Evolutionary conservation across 768 basidiomycete genomes (phyloP), one percentile per base, ranked within the genome.

Genomic region (Collybiopsis luxurians): DNA sequence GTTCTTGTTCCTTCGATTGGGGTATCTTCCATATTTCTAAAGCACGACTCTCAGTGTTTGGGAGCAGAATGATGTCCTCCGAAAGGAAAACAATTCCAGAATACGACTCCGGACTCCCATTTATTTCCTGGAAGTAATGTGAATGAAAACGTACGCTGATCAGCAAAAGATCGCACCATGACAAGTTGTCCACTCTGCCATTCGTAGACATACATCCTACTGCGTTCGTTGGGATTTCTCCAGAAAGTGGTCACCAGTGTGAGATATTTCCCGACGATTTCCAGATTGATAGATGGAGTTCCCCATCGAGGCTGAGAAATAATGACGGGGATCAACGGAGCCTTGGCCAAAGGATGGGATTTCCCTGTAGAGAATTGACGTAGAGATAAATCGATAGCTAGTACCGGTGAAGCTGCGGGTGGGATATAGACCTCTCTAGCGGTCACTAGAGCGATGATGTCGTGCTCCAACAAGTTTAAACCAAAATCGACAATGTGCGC

Each of bases 251-350:
- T 66, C 5, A 76, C 63, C 1, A 81, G 68, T 1, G 77, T 75
- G 2, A 80, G 64, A 58, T 75, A 65, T 11, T 76, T 70, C 15
- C 78, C 79, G 12, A 78, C 77, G 42, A 78, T 75, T 57, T 79
- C 79, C 28, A 80, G 69, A 11, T 72, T 72, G n/a, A 79, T 64
- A 11, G 66, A 59, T 2, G 75, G 73, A 12, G 64, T 66, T 11
- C 63, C 61, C 59, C 54, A 66, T 27, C 46, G 45, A 26, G 26
- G 55, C 0, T 36, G 28, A 1, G 70, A 63, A 3, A 57, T 67
- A 23, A 60, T 55, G 2, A 61, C 26, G 39, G 15, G 48, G 23
- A 64, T 48, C 4, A n/a, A 42, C 6, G 57, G 59, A 26, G 44
- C 42, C 40, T 53, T 53, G 26, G 63, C 63, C 11, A 38, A 30